A percentile compares a stretch with the other conserved stretches of the same genome.
Evolutionary conservation across 768 basidiomycete genomes (phyloP).

Genomic region (Vararia minispora): DNA sequence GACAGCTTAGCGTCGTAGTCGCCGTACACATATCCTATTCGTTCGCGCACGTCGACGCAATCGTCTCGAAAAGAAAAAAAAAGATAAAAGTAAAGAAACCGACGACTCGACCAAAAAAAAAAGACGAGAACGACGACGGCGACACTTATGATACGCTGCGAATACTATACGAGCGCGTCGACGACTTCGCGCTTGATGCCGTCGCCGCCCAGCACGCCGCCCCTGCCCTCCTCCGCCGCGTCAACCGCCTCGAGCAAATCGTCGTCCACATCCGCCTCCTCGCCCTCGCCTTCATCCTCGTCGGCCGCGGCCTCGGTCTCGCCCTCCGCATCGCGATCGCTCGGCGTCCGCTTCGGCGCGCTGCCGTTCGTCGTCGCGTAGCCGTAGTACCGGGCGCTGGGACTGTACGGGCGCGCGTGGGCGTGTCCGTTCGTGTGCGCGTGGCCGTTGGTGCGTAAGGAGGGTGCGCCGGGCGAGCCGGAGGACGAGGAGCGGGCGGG

Average conservation of each 20-base stretch:
- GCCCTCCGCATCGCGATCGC: constrained; percentile 25
- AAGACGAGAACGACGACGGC: no score
- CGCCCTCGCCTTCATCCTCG: constrained; percentile 21
- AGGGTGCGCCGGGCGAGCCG: constrained; percentile 1
- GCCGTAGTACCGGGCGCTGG: constrained; percentile 8
- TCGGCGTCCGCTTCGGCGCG: constrained; percentile 4
- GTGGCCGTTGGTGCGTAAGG: constrained; percentile 5
- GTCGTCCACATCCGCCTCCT: constrained; percentile 22
- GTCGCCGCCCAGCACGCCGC: no score
- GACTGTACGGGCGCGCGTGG: constrained; percentile 2
- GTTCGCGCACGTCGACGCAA: no score
- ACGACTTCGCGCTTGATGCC: no score
- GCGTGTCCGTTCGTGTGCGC: constrained; percentile 1
- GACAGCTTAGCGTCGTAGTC: no score
- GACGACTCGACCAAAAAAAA: no score
- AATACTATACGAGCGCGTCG: no score
- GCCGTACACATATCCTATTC: no score
- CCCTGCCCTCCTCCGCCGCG: constrained; percentile 26
- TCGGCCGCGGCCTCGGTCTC: constrained; percentile 24
- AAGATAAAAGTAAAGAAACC: no score
- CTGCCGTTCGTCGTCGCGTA: constrained; percentile 29
- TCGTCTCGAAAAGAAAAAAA: no score
- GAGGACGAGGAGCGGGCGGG: constrained; percentile 6
- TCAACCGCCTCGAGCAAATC: constrained; percentile 28
- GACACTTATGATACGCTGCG: no score